These are phyloP conservation scores for Hydrangea macrophylla DNA, from an alignment of 148 eudicot species.

Conservation along the genomic window DNA sequence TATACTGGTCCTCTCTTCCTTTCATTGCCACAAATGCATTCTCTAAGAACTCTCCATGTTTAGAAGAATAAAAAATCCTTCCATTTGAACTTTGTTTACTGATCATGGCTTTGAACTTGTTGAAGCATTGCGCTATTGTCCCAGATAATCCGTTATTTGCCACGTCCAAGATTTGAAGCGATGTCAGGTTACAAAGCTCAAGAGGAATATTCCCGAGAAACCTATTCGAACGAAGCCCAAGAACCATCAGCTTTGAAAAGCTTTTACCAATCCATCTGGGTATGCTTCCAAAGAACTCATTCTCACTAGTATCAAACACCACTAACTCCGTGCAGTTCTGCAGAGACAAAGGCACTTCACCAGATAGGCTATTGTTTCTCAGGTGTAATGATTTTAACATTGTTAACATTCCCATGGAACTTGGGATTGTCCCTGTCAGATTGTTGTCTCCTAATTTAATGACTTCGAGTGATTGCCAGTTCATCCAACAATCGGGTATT, in stretches of 20 bases:
- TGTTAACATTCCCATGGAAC: constrained; percentile 8
- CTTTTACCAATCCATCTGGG: constrained; percentile 15
- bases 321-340: neutral
- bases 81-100: too few relatives aligned
- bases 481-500: constrained; percentile 17
- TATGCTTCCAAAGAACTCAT: constrained; percentile 19
- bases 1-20: too few relatives aligned
- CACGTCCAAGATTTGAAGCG: constrained; percentile 18
- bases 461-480: neutral
- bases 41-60: too few relatives aligned
- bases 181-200: constrained; percentile 1
- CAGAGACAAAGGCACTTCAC: constrained; percentile 13
- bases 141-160: constrained; percentile 1
- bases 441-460: constrained; percentile 18
- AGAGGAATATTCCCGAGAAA: neutral
- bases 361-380: constrained; percentile 14
- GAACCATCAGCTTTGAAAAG: neutral
- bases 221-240: constrained; percentile 2
- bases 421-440: constrained; percentile 22
- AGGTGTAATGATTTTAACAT: constrained; percentile 3
- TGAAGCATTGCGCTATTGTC: neutral
- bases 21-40: too few relatives aligned
- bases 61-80: too few relatives aligned
- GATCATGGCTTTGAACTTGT: constrained; percentile 12
- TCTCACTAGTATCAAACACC: constrained; percentile 11